Evolutionary conservation across 2,329 filamentous ascomycete species (phyloP), one percentile per base, ranked within the genome.

Genomic region (Fusarium austroafricanum): DNA sequence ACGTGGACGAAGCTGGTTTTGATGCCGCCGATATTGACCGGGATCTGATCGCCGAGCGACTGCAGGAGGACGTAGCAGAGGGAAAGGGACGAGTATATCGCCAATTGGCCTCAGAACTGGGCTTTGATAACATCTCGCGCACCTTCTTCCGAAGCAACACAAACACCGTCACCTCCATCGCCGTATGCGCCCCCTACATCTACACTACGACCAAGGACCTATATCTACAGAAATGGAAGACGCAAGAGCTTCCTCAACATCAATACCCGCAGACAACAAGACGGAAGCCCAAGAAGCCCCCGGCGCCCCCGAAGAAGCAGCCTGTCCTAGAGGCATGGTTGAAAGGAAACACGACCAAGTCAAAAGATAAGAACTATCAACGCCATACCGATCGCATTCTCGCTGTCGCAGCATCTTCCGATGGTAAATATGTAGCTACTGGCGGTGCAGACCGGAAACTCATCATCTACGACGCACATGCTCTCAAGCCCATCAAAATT

Each of bases 11-110:
- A 68, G 73, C 75, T 45, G 96, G 94, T 38, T 99, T 98, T 75
- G 94, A 99, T 80, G 96, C 96, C 10, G 94, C 91, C 72, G 93
- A 98, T 53, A 92, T 99, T 60, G 96, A 98, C 80, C 87, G 91
- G 61, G 96, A 99, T 76, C 82, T 97, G 72, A 94, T 99, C 73
- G 94, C 95, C 40, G 92, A 97, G 78, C 85, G 94, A 72, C 83
- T 99, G 73, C 90, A 95, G 79, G 93, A 97, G 80, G 96, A 98
- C 77, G 92, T 96, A 42, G 90, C 96, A 52, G 96, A 97, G 81
- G 88, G 89, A 56, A 97, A 97, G 81, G 96, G 96, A 59, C 91
- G 91, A 72, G 86, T 97, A 49, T 98, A 97, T 81, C 88, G 93
- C 51, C 88, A 89, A 77, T 87, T 99, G 71, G 92, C 92, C 35